Evolutionary conservation across 306 rosid genomes (phyloP), one percentile per base, ranked within the genome.

Genomic region (Quercus engelmannii): DNA sequence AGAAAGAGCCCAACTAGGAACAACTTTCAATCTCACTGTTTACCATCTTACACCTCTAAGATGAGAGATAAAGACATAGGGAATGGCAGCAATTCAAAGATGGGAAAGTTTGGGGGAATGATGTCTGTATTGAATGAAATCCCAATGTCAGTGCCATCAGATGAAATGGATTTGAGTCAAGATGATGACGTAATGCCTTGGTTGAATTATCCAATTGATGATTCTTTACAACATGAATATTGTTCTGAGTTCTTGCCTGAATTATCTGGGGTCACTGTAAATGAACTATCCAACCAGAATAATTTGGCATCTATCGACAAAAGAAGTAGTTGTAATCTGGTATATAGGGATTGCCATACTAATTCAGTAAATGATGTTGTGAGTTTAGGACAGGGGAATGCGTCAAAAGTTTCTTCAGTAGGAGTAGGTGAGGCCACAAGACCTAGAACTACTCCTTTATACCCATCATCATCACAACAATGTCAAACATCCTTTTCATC

Each of bases 151-250:
- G 93, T 87, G 71, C 88, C 98, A 46, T 87, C 97, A 4, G 82
- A 56, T 14, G 99, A 85, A 49, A 83, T 90, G 35, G 92, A 87
- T 79, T 81, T 92, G 81, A 79, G 76, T 80, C 90, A 85, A 25
- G 96, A 92, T 55, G 94, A 91, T 55, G 98, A 90, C 69, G 74
- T 88, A 82, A 83, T 91, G 59, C 97, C 91, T 77, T 95, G 99
- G 98, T 74, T 93, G 82, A 94, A 85, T 87, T 95, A 93, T 86
- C 55, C 93, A 54, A 83, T 92, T 76, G 95, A 88, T 83, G 89
- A 82, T 71, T 79, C 93, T 75, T 78, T 92, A 54, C 97, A 84
- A 31, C 85, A 83, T 65, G 97, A 89, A 10, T 91, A 89, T 79
- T 77, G 86, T 81, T 88, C 94, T 82, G 91, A 90, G 78, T 90